These are phyloP conservation scores for Pseudoneurospora amorphoporcata DNA, from an alignment of 495 filamentous ascomycete genomes.

Conservation along the genomic window DNA sequence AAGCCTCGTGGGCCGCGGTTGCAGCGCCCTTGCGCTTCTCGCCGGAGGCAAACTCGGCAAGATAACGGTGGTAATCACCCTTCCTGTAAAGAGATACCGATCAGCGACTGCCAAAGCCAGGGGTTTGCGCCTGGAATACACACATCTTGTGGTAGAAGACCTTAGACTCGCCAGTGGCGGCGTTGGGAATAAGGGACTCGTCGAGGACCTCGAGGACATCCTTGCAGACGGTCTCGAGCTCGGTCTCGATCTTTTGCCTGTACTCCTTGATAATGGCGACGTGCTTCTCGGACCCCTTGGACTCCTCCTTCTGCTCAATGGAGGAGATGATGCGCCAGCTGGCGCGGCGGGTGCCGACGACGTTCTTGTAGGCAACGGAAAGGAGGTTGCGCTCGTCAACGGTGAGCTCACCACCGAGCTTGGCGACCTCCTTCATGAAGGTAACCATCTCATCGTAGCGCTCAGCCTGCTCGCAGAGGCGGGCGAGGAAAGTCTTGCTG, in stretches of 20 bases:
- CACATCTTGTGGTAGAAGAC: slow-evolving; percentile 99
- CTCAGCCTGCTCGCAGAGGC: slow-evolving; percentile 99
- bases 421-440: slow-evolving; percentile 99
- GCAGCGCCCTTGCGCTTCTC: slow-evolving; percentile 98
- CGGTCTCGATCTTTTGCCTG: slow-evolving; percentile 96
- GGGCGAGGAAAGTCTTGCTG: slow-evolving; percentile 99
- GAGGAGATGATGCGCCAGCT: slow-evolving; percentile 99
- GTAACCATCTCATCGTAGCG: slow-evolving; percentile 99
- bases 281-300: slow-evolving; percentile 97
- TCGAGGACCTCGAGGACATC: slow-evolving; percentile 97
- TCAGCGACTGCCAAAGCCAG: neutral
- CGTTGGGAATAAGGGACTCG: slow-evolving; percentile 91
- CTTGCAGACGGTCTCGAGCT: slow-evolving; percentile 97
- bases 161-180: slow-evolving; percentile 96
- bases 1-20: slow-evolving; percentile 93
- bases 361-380: slow-evolving; percentile 99
- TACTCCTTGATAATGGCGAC: slow-evolving; percentile 93
- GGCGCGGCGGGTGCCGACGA: slow-evolving; percentile 95
- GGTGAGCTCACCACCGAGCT: slow-evolving; percentile 92
- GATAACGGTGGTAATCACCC: slow-evolving; percentile 99
- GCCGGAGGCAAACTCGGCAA: slow-evolving; percentile 96
- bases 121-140: slow-evolving; percentile 23
- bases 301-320: slow-evolving; percentile 99
- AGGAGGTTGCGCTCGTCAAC: slow-evolving; percentile 99
- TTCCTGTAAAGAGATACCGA: slow-evolving; percentile 54